Conservation (phyloP, 257 asterid genomes). For the Primulina eburnea region DNA sequence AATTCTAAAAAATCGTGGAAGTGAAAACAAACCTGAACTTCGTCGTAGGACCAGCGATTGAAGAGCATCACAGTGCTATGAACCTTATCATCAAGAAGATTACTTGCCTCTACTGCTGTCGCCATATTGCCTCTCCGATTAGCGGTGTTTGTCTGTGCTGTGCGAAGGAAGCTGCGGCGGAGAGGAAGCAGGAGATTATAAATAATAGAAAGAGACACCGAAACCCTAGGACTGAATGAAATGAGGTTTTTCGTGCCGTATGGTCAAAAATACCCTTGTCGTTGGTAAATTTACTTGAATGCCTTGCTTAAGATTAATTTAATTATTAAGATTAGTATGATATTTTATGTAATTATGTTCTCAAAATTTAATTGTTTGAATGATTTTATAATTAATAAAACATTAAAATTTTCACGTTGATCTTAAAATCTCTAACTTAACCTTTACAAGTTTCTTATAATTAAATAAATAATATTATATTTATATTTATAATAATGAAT, state of each 20-base stretch:
- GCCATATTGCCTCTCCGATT: not conserved
- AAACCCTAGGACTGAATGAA: not conserved
- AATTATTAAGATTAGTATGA: no score
- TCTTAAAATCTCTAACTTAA: no score
- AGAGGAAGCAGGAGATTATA: not conserved
- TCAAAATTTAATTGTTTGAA: no score
- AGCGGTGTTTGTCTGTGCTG: not conserved
- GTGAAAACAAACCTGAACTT: slow-evolving; percentile 18
- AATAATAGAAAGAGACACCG: not conserved
- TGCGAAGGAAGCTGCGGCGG: not conserved
- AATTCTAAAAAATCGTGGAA: not conserved
- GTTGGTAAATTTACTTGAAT: no score
- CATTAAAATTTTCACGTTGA: no score
- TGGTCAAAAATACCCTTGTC: not conserved
- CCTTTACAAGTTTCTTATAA: no score
- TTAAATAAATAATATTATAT: no score
- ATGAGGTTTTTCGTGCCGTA: not conserved
- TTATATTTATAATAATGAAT: no score
- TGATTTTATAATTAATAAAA: no score
- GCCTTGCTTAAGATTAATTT: no score
- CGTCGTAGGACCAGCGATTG: slow-evolving; percentile 31
- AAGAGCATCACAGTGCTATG: slow-evolving; percentile 27
- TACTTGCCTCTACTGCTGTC: not conserved
- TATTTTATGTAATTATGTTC: no score
- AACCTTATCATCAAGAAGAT: slow-evolving; percentile 13